Base-by-base conservation (phyloP, 2,329 filamentous ascomycete species). In the Fusarium musae region DNA sequence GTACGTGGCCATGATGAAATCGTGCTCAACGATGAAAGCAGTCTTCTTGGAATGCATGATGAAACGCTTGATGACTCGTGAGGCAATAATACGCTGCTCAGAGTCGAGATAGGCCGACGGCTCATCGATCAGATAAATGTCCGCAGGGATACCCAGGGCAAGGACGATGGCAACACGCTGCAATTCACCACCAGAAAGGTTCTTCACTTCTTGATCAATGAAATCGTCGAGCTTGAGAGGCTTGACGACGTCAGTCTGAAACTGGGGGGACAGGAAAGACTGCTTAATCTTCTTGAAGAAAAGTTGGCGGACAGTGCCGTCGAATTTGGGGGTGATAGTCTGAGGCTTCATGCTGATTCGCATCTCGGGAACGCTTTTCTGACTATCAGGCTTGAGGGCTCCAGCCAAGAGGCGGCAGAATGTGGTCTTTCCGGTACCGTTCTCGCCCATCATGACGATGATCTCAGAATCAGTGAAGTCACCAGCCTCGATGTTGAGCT, bases 21-120 rank as follows among this genome's bases (percentile, higher is more conserved):
- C 96, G 93, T 99, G 96, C 91, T 99, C 96, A 82, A 99, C 96
- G 77, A 99, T 91, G 83, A 99, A 99, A 57, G 96, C 96, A 1
- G 96, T 99, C 91, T 98, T 98, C 91, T 98, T 98, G 79, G 95
- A 92, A 87, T 99, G 96, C 96, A 99, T 99, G 85, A 99, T 99
- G 89, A 97, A 99, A 76, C 96, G 93, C 89, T 99, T 99, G 87
- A 99, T 99, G 82, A 99, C 97, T 81, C 95, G 93, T 50, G 96
- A 93, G 70, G 95, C 96, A 78, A 99, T 92, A 81, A 99, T 97
- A 93, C 96, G 96, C 86, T 99, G 96, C 86, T 99, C 96, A 56
- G 96, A 98, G 83, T 99, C 96, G 66, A 99, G 93, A 84, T 99
- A 99, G 72, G 95, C 95, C 77, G 93, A 96, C 52, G 96, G 96